Evolutionary conservation across 2,329 filamentous ascomycete species (phyloP).

Genomic region (Aspergillus eucalypticola): DNA sequence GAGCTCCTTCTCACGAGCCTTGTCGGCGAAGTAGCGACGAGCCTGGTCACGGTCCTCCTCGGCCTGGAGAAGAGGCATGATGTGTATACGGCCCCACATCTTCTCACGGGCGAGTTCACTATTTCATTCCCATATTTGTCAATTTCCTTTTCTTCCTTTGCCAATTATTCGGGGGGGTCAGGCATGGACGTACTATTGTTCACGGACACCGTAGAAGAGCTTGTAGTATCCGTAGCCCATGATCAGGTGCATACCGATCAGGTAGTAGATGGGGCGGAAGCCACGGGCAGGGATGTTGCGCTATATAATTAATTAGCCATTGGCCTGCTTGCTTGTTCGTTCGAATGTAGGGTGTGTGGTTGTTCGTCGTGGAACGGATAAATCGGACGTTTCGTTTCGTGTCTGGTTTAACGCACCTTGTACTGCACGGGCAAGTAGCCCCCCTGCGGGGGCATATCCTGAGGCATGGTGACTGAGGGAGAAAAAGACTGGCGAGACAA

Average conservation of each 20-base stretch:
- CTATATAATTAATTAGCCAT: constrained; percentile 45
- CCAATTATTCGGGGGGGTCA: too few species aligned
- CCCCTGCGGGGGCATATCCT: constrained; percentile 94
- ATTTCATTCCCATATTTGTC: background rate
- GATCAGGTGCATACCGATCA: constrained; percentile 72
- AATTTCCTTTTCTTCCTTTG: background rate
- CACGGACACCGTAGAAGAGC: constrained; percentile 76
- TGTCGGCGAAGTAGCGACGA: constrained; percentile 79
- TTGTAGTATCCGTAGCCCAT: constrained; percentile 93
- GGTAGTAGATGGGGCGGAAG: constrained; percentile 78
- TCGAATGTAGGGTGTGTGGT: too few species aligned
- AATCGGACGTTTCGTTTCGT: background rate
- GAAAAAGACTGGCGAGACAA: constrained; percentile 13
- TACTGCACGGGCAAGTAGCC: constrained; percentile 97
- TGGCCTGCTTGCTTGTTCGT: too few species aligned
- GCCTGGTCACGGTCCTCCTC: constrained; percentile 97
- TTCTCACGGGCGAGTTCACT: constrained; percentile 96
- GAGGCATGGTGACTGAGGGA: constrained; percentile 67
- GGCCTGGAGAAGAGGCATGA: constrained; percentile 90
- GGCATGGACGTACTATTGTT: constrained; percentile 70
- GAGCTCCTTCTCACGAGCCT: constrained; percentile 86
- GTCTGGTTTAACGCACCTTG: constrained; percentile 64
- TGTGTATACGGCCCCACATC: constrained; percentile 95
- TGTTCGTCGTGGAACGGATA: background rate
- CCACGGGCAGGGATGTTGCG: constrained; percentile 90